Base-by-base conservation (phyloP, 2,329 filamentous ascomycete genomes). In the Claviceps digitariae region DNA sequence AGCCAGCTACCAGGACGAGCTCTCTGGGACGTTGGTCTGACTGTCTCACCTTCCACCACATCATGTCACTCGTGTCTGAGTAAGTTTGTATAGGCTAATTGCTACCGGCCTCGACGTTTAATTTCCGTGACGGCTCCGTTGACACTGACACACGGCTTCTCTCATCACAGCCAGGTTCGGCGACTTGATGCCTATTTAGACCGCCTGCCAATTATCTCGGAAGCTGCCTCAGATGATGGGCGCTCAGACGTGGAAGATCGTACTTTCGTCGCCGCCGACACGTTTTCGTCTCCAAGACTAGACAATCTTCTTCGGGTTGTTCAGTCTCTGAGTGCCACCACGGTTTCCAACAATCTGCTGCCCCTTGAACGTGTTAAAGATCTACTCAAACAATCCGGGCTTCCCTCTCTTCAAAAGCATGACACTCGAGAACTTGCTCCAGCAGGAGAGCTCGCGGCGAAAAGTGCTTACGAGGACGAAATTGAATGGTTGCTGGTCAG, bases 401-500 rank as follows among this genome's bases (percentile, higher is more conserved):
- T 87, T 52, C 72, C 75, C 43, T 69, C 70, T 44, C 21, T 23
- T 8, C 29, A 9, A 27, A 47, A 23, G 59, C 66, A 21, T 61
- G 67, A 31, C 64, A 69, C 53, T 63, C 69, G 44, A 52, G 64
- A 67, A 25, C 66, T 70, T 54, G 59, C 60, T 53, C 56, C 60
- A 15, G 54, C 61, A 27, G 56, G 54, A 31, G 57, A 64, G 12
- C 59, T 62, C 25, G 58, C 59, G 27, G 55, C 59, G 7, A 75
- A 70, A 59, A 73, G 62, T 54, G 70, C 73, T 20, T 85, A 87
- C 62, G 84, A 90, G 64, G 76, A 79, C 50, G 87, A 96, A 62
- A 77, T 96, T 50, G 86, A 95, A 67, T 97, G 93, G 93, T 72
- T 96, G 25, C 74, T 96, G 17, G 79, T 94, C 31, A 88, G 86